phyloP scores from a whole-genome alignment of 2,329 filamentous ascomycete genomes.

The Graphilbum ipis-grandicollis region DNA sequence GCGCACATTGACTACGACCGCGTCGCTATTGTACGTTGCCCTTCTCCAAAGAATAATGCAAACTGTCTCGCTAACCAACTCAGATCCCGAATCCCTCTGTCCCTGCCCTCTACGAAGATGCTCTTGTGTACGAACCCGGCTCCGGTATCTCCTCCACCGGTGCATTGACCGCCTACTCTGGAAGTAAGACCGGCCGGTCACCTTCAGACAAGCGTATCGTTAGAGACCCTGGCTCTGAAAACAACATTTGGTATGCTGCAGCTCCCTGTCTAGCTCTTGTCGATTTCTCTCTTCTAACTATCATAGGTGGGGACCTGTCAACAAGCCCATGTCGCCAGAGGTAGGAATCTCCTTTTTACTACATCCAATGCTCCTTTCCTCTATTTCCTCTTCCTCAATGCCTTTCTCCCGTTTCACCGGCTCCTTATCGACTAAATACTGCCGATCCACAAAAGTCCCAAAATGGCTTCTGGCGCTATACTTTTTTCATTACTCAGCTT shows the following conservation, averaged over 20 bases:
- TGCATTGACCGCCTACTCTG: constrained; percentile 92
- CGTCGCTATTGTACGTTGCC: constrained; percentile 71
- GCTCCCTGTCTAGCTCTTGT: background rate
- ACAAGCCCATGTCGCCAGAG: constrained; percentile 95
- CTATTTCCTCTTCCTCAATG: background rate
- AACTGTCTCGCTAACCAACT: background rate
- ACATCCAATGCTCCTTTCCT: background rate
- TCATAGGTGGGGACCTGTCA: constrained; percentile 77
- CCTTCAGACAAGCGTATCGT: constrained; percentile 96
- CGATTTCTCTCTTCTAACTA: background rate
- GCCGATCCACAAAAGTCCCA: too few species aligned
- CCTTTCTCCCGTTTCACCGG: too few species aligned
- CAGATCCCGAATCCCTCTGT: constrained; percentile 83
- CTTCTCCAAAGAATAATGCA: background rate
- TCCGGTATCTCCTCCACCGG: constrained; percentile 93
- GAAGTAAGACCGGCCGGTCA: constrained; percentile 93
- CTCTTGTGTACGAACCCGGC: constrained; percentile 88
- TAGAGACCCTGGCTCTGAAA: constrained; percentile 73
- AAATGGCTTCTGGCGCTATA: background rate
- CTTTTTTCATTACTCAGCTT: background rate
- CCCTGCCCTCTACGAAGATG: constrained; percentile 95
- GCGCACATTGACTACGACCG: constrained; percentile 99
- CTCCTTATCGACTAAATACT: too few species aligned
- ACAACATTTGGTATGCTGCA: constrained; percentile 62
- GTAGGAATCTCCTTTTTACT: too few species aligned